Conservation (phyloP, 148 eudicot genomes). For the Euryodendron excelsum region DNA sequence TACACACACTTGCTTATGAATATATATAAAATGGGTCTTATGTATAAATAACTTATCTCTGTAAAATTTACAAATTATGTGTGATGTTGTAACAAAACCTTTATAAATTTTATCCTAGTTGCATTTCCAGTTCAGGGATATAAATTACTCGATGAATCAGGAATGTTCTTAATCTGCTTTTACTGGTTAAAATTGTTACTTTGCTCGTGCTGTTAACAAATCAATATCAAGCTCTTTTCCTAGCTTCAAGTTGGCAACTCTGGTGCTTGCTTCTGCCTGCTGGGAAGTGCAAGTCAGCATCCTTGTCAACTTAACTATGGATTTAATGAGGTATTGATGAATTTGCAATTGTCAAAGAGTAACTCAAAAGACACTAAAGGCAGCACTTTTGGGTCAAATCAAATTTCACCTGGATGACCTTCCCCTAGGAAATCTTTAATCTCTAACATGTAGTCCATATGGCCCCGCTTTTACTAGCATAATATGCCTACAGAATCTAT, state of each 20-base stretch:
- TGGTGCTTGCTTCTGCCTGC: not conserved
- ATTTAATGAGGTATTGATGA: not conserved
- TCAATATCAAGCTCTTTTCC: not conserved
- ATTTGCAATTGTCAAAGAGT: not conserved
- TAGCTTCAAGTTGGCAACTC: not conserved
- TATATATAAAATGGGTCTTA: too few relatives aligned
- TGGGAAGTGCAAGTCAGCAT: not conserved
- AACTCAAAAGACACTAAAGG: not conserved
- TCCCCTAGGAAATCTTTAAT: not conserved
- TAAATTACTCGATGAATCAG: not conserved
- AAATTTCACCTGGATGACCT: not conserved
- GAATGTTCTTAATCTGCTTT: not conserved
- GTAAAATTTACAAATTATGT: not conserved
- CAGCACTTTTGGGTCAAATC: not conserved
- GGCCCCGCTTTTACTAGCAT: not conserved
- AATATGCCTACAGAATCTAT: not conserved
- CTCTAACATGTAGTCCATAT: not conserved
- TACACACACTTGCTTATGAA: too few relatives aligned
- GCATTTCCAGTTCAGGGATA: not conserved
- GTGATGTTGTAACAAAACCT: not conserved
- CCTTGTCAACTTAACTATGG: not conserved
- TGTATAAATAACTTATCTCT: not conserved
- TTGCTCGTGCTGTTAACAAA: not conserved
- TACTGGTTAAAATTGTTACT: not conserved
- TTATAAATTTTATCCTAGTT: not conserved